Evolutionary conservation across 805 yeast genomes (phyloP), one percentile per base, ranked within the genome.

Genomic region (Metschnikowia drakensbergensis): DNA sequence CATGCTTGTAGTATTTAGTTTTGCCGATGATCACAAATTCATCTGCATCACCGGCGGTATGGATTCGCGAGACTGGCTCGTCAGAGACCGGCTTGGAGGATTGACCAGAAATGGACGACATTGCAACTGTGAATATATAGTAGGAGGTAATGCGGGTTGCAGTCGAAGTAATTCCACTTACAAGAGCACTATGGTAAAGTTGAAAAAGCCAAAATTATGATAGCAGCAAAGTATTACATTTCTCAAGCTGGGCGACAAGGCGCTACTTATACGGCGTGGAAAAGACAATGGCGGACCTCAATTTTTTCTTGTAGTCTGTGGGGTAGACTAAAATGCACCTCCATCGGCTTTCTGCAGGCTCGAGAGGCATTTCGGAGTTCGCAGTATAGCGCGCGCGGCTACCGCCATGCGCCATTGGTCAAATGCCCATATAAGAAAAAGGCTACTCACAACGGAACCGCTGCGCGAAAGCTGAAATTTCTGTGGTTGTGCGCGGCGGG

Each of bases 11-110:
- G 56, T 60, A 70, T 35, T 60, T 66, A 28, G 62, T 54, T 31
- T 57, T 61, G 31, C 67, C 73, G 36, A 70, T 59, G 27, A 58
- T 50, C 28, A 70, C 55, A 42, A 53, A 69, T 44, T 70, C 72
- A n/a, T 65, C 61, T 27, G 60, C 57, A 1, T 60, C 69, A 3
- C 72, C 75, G 13, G 61, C 30, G 29, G 66, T 59, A 46, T 63
- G 46, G 59, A 74, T 42, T 61, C 67, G 51, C n/a, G 44, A 33
- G 5, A 56, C 51, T 10, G 49, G 51, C 17, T 13, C 32, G 25
- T 41, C 49, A 32, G 54, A 47, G 37, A 42, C 47, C n/a, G 34
- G 26, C 28, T 53, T 53, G 41, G 51, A 33, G 27, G 54, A 49
- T 27, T 47, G 50, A 22, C 45, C 53, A 31, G 57, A 51, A 31